Percentiles rank a stretch among this genome's conserved stretches.
Evolutionary conservation across 2,329 filamentous ascomycete genomes (phyloP).

Genomic region (Apiospora sp.): DNA sequence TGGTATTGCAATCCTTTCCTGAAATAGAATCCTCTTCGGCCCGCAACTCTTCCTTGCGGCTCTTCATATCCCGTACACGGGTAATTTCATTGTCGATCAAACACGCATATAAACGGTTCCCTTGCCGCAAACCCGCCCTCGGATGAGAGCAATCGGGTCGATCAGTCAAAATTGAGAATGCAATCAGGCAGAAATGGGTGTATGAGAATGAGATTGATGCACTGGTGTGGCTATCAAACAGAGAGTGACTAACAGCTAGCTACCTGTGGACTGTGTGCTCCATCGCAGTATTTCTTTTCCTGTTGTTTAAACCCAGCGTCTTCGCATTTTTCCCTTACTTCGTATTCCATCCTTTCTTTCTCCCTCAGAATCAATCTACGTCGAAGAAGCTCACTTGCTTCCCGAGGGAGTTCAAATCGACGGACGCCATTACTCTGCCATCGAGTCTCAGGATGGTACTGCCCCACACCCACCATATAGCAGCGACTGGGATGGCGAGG

Average conservation of each 20-base stretch:
- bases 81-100: neutral
- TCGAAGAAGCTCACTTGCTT: conserved; percentile 56
- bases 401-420: conserved; percentile 54
- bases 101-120: neutral
- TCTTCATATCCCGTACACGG: neutral
- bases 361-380: conserved; percentile 37
- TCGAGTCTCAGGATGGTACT: conserved; percentile 53
- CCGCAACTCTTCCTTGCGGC: neutral
- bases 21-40: neutral
- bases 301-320: neutral
- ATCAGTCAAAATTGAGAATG: neutral
- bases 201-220: conserved; percentile 4
- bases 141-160: neutral
- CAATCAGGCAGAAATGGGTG: neutral
- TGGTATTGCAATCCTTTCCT: neutral
- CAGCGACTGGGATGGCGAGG: conserved; percentile 44
- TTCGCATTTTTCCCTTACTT: neutral
- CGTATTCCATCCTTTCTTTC: neutral
- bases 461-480: conserved; percentile 52
- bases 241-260: neutral
- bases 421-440: conserved; percentile 55
- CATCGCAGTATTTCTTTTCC: neutral
- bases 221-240: neutral
- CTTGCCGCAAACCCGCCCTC: too few species aligned
- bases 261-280: neutral